Conservation (phyloP, 139 green algal species). For the Auxenochlorella protothecoides region DNA sequence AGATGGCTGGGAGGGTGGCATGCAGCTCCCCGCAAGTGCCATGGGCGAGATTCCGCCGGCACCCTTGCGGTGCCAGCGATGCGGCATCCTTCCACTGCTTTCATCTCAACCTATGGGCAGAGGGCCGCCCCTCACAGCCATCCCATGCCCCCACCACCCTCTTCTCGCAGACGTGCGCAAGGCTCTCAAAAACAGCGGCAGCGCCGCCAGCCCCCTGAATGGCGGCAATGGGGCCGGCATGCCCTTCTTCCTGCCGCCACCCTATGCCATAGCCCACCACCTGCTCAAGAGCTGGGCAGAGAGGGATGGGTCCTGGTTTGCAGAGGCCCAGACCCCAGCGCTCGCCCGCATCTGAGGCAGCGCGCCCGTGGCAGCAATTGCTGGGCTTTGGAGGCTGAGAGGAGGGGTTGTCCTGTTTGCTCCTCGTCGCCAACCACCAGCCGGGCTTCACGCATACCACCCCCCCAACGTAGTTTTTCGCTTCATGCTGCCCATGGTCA, state of each 20-base stretch:
- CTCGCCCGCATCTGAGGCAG: too few relatives aligned
- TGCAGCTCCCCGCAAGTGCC: not conserved
- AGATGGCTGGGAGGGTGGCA: not conserved
- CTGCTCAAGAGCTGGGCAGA: slow-evolving; percentile 54
- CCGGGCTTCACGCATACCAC: too few relatives aligned
- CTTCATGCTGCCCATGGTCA: too few relatives aligned
- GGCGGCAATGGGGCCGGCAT: slow-evolving; percentile 10
- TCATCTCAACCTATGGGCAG: not conserved
- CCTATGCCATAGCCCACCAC: slow-evolving; percentile 68
- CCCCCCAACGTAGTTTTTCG: too few relatives aligned
- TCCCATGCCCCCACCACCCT: too few relatives aligned
- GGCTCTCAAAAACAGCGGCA: slow-evolving; percentile 9
- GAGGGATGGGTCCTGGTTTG: slow-evolving; percentile 40
- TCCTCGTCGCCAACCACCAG: too few relatives aligned
- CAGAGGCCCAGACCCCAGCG: too few relatives aligned
- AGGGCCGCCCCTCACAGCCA: too few relatives aligned
- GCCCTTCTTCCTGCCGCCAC: slow-evolving; percentile 65
- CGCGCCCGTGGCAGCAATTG: too few relatives aligned
- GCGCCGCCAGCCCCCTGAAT: slow-evolving; percentile 8
- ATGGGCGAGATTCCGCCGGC: not conserved
- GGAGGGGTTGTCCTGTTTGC: too few relatives aligned
- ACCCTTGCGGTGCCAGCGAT: not conserved
- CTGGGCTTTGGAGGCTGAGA: too few relatives aligned
- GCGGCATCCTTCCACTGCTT: not conserved
- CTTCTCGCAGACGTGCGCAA: slow-evolving; percentile 4